A percentile compares a stretch with the other conserved stretches of the same genome.
Evolutionary conservation across 176 grass and related monocot species (phyloP).

Genomic region (Oryza rufipogon): DNA sequence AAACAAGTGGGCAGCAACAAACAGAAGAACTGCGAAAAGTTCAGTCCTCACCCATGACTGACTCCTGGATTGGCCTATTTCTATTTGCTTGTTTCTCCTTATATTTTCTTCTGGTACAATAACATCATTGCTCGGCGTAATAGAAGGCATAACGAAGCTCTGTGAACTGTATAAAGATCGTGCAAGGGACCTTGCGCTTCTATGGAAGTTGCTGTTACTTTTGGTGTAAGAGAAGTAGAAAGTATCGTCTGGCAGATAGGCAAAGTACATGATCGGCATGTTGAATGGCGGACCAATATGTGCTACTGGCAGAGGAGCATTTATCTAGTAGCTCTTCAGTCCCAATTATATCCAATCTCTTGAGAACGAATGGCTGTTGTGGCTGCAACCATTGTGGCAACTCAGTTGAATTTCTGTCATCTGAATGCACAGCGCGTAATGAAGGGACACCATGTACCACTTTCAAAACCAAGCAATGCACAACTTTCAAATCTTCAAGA

Average conservation of each 20-base stretch:
- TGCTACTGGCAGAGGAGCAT: slow-evolving; percentile 33
- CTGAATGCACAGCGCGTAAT: slow-evolving; percentile 29
- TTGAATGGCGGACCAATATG: slow-evolving; percentile 44
- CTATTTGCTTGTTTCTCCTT: background rate
- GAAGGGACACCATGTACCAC: slow-evolving; percentile 38
- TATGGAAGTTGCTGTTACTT: slow-evolving; percentile 26
- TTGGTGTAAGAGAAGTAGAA: slow-evolving; percentile 60
- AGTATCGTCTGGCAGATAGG: slow-evolving; percentile 31
- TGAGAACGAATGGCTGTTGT: slow-evolving; percentile 27
- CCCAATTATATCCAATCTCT: slow-evolving; percentile 52
- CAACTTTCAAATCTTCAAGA: slow-evolving; percentile 50
- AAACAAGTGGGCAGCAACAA: slow-evolving; percentile 42
- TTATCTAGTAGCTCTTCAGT: slow-evolving; percentile 49
- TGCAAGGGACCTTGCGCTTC: slow-evolving; percentile 28
- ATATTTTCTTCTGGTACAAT: slow-evolving; percentile 10
- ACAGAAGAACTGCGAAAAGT: slow-evolving; percentile 44
- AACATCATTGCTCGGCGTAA: slow-evolving; percentile 10
- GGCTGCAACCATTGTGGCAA: slow-evolving; percentile 51
- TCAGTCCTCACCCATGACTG: slow-evolving; percentile 35
- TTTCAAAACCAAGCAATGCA: slow-evolving; percentile 40
- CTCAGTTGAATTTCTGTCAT: slow-evolving; percentile 28
- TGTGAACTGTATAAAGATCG: slow-evolving; percentile 29
- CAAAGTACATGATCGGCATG: slow-evolving; percentile 51
- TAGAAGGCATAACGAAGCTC: slow-evolving; percentile 40
- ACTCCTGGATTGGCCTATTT: slow-evolving; percentile 17